Evolutionary conservation across 2,329 filamentous ascomycete genomes (phyloP), one percentile per base, ranked within the genome.

Genomic region (Zasmidium angulare): DNA sequence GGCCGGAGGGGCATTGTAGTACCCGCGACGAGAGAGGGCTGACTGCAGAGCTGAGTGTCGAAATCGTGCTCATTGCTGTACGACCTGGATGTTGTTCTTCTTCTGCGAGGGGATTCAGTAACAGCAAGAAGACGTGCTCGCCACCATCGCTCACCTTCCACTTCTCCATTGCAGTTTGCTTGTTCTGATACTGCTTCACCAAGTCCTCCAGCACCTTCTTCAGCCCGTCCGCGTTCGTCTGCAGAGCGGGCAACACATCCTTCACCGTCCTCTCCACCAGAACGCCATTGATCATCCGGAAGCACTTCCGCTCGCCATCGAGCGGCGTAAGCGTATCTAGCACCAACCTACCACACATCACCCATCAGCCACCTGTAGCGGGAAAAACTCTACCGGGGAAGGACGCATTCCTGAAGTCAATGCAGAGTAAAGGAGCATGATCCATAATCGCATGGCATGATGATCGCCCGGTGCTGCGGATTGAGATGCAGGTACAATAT

Each of bases 281-380:
- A 22, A 98, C 93, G 49, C 95, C 95, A 76, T 99, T 98, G 76
- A 99, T 96, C 85, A 99, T 91, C 69, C 95, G 93, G 79, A 98
- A 99, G 79, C 93, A 98, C 80, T 97, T 99, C 71, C 95, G 90
- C 66, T 96, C 89, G 64, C 82, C 84, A 0, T 90, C 83, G 22
- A 98, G 84, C 49, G 93, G 93, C 60, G 89, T 84, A 64, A 99
- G 80, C 2, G 93, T 98, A 73, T 98, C 93, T 53, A 98, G 85
- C 31, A 99, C 95, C 66, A 98, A 89, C 77, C 95, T 98, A 31
- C 40, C 21, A n/a, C 20, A 26, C 20, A 20, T 23, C 10, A 10
- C 40, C 29, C 26, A 43, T 58, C 56, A 29, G 50, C 46, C 47
- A 24, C 49, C 14, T 47, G 21, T 46, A 36, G 22, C 2, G 17